phyloP scores from a whole-genome alignment of 805 yeast genomes.

The Debaryomyces maramus region DNA sequence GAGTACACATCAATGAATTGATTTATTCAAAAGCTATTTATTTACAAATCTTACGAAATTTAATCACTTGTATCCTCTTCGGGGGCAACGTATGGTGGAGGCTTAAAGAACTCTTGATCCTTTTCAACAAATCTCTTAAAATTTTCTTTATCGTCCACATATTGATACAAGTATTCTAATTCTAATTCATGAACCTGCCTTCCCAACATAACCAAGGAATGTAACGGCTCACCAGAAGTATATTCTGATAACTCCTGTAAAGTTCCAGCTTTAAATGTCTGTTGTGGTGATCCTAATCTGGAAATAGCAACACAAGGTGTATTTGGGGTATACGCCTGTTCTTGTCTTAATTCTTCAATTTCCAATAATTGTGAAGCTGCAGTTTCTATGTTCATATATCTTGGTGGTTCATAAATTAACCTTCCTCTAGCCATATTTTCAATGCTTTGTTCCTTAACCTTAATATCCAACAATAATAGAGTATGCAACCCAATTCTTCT shows the following conservation, averaged over 20 bases:
- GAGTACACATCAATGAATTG: too few relatives aligned
- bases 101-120: conserved; percentile 73
- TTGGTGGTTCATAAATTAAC: conserved; percentile 91
- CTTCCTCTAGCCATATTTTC: conserved; percentile 94
- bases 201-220: conserved; percentile 87
- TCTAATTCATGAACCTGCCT: conserved; percentile 94
- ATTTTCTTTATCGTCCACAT: conserved; percentile 58
- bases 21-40: too few relatives aligned
- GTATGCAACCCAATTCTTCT: conserved; percentile 91
- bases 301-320: conserved; percentile 96
- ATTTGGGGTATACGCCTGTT: conserved; percentile 75
- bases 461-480: conserved; percentile 81
- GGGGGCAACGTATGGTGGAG: conserved; percentile 63
- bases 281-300: conserved; percentile 84
- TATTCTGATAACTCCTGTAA: conserved; percentile 72
- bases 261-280: conserved; percentile 81
- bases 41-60: too few relatives aligned
- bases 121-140: conserved; percentile 48
- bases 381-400: conserved; percentile 90
- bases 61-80: conserved; percentile 22
- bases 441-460: conserved; percentile 94
- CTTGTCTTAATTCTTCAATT: conserved; percentile 74
- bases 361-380: conserved; percentile 88
- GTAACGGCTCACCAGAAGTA: conserved; percentile 93
- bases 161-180: conserved; percentile 77